These are phyloP conservation scores for Elsinoe perseae DNA, from an alignment of 2,329 filamentous ascomycete species.

Conservation along the genomic window DNA sequence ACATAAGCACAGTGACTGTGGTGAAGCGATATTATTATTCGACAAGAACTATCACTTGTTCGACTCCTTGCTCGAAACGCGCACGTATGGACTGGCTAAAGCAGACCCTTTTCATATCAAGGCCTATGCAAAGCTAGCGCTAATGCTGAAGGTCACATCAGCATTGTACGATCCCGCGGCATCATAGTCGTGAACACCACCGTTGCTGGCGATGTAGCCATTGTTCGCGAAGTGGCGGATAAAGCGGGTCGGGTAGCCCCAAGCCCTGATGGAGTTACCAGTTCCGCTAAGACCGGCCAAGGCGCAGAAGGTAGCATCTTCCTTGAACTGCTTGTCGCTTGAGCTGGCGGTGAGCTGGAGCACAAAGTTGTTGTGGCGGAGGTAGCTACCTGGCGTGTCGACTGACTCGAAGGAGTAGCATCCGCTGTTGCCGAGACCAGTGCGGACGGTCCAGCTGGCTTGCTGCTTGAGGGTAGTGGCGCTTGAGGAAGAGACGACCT, in stretches of 20 bases:
- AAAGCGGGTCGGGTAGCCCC: conserved; percentile 54
- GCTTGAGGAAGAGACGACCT: conserved; percentile 48
- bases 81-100: not conserved
- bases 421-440: conserved; percentile 49
- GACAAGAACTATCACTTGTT: too few species aligned
- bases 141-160: conserved; percentile 48
- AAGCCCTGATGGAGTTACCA: conserved; percentile 48
- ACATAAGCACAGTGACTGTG: too few species aligned
- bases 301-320: conserved; percentile 58
- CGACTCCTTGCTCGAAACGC: not conserved
- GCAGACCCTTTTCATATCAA: not conserved
- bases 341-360: conserved; percentile 47
- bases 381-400: conserved; percentile 51
- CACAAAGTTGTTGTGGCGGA: conserved; percentile 49
- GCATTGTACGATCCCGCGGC: conserved; percentile 42
- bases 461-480: conserved; percentile 43
- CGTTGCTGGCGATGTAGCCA: conserved; percentile 46
- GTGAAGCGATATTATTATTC: too few species aligned
- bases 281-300: conserved; percentile 45
- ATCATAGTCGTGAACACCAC: conserved; percentile 51
- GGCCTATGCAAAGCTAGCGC: conserved; percentile 38
- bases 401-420: conserved; percentile 56
- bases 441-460: conserved; percentile 47
- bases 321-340: conserved; percentile 48
- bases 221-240: conserved; percentile 48